phyloP scores from a whole-genome alignment of 257 asterid genomes.

The Leptodermis oblonga region DNA sequence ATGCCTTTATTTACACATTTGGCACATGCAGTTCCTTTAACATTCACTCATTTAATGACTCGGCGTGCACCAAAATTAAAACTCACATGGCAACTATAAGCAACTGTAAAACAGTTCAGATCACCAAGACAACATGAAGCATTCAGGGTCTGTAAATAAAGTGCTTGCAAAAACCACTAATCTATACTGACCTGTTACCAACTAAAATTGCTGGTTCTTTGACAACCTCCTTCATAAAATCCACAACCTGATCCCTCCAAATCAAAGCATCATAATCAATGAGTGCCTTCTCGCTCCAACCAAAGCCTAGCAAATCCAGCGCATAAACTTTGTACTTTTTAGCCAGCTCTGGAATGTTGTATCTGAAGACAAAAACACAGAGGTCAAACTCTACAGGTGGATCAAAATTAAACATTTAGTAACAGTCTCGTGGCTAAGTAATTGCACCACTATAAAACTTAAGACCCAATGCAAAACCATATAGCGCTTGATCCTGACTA shows the following conservation, averaged over 20 bases:
- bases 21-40: neutral
- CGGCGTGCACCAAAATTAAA: neutral
- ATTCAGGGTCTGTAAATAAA: neutral
- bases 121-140: neutral
- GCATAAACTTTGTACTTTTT: slow-evolving; percentile 87
- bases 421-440: neutral
- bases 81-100: neutral
- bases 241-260: slow-evolving; percentile 94
- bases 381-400: neutral
- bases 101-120: neutral
- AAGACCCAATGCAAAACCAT: neutral
- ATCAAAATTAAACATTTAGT: neutral
- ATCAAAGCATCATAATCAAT: slow-evolving; percentile 81
- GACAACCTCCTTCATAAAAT: slow-evolving; percentile 76
- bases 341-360: slow-evolving; percentile 87
- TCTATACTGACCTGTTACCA: slow-evolving; percentile 63
- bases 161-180: neutral
- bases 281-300: slow-evolving; percentile 99
- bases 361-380: slow-evolving; percentile 35
- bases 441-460: neutral
- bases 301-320: slow-evolving; percentile 83
- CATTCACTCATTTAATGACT: neutral
- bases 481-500: neutral
- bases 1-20: neutral
- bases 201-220: slow-evolving; percentile 85